These are phyloP conservation scores for Lepidopterella palustris DNA, from an alignment of 495 filamentous ascomycete species.

Conservation along the genomic window DNA sequence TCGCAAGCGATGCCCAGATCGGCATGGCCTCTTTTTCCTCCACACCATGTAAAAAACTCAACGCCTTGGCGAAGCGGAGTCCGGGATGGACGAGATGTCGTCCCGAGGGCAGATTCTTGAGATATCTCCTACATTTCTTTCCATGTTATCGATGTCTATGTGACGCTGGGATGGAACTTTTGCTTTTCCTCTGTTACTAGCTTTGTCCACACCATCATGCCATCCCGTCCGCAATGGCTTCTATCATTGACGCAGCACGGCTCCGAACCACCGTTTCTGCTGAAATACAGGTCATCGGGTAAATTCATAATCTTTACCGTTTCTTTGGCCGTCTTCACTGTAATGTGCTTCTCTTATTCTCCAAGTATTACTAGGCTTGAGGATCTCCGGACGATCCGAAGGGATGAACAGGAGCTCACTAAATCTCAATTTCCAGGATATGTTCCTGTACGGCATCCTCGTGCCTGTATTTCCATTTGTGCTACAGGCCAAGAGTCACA, in stretches of 20 bases:
- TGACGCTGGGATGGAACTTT: too few species aligned
- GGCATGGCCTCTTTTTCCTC: too few species aligned
- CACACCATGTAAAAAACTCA: too few species aligned
- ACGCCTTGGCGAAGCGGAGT: too few species aligned
- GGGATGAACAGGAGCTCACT: too few species aligned
- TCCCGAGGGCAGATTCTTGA: too few species aligned
- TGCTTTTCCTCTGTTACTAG: too few species aligned
- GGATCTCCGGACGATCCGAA: constrained; percentile 31
- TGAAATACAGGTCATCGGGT: constrained; percentile 41
- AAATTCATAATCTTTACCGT: constrained; percentile 47
- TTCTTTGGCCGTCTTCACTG: constrained; percentile 50
- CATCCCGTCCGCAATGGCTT: constrained; percentile 17
- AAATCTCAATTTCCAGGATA: constrained; percentile 50
- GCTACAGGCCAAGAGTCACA: constrained; percentile 51
- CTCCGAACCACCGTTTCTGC: constrained; percentile 30
- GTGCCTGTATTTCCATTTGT: constrained; percentile 83
- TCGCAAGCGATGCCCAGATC: too few species aligned
- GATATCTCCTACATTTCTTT: too few species aligned
- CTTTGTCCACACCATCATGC: neutral
- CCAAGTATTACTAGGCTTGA: too few species aligned
- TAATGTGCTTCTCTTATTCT: constrained; percentile 24
- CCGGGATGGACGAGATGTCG: too few species aligned
- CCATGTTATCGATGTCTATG: too few species aligned
- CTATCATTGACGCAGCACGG: constrained; percentile 23
- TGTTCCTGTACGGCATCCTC: constrained; percentile 74